A percentile compares a stretch with the other conserved stretches of the same genome.
Evolutionary conservation across 78 protist genomes (phyloP).

Genomic region (Protostelium mycophagum): DNA sequence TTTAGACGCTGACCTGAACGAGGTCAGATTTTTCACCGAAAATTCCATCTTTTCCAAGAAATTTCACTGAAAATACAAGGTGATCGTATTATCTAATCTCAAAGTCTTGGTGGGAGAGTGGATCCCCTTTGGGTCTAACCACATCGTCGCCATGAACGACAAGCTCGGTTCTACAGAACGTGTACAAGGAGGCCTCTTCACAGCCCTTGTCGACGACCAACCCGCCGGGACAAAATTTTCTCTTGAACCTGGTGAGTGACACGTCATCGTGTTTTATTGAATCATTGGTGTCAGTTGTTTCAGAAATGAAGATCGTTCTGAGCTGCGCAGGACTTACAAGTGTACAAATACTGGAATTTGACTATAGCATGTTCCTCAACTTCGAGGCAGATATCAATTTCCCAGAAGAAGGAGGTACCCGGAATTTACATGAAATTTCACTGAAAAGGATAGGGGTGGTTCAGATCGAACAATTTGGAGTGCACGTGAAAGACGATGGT

Average conservation of each 20-base stretch:
- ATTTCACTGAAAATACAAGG: too few species aligned
- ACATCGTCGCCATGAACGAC: slow-evolving; percentile 31
- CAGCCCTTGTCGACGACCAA: slow-evolving; percentile 14
- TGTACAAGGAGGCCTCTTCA: slow-evolving; percentile 23
- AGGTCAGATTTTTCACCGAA: neutral
- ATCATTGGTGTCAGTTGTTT: too few species aligned
- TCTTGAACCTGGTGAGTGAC: neutral
- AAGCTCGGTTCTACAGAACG: slow-evolving; percentile 22
- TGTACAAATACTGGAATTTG: slow-evolving; percentile 18
- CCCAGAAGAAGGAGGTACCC: neutral
- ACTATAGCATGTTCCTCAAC: slow-evolving; percentile 1
- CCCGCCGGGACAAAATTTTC: slow-evolving; percentile 11
- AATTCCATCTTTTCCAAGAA: neutral
- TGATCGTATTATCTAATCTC: neutral
- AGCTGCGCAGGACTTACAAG: slow-evolving; percentile 3
- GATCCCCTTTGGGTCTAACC: slow-evolving; percentile 42
- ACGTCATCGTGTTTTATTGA: neutral
- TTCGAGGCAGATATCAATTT: slow-evolving; percentile 32
- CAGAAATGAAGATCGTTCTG: neutral
- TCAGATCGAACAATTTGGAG: slow-evolving; percentile 26
- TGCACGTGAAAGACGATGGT: slow-evolving; percentile 25
- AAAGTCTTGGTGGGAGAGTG: slow-evolving; percentile 22
- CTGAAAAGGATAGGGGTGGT: neutral
- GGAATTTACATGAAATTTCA: neutral
- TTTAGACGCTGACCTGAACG: slow-evolving; percentile 1